These are phyloP conservation scores for Talinum fruticosum DNA, from an alignment of 148 eudicot species.

Conservation along the genomic window DNA sequence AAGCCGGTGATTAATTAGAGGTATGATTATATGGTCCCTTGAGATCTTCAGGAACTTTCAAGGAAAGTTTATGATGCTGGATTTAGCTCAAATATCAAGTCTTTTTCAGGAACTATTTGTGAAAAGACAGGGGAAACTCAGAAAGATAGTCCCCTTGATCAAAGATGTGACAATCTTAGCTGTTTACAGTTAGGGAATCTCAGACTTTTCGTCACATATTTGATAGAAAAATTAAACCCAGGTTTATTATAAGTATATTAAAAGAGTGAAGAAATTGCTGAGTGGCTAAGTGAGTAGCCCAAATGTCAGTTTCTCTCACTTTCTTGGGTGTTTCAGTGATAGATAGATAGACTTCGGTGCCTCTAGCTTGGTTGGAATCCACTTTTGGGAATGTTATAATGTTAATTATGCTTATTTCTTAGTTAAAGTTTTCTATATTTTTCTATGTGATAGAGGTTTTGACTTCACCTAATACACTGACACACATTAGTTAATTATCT, in stretches of 20 bases:
- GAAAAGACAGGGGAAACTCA: conserved; percentile 6
- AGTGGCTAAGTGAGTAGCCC: conserved; percentile 15
- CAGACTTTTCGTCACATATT: conserved; percentile 18
- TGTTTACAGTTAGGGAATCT: conserved; percentile 36
- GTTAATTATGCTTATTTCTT: not conserved
- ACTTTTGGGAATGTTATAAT: not conserved
- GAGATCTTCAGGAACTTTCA: conserved; percentile 24
- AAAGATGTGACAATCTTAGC: conserved; percentile 31
- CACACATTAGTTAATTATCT: not conserved
- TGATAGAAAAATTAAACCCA: not conserved
- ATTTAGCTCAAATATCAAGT: conserved; percentile 3
- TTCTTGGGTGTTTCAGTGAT: conserved; percentile 34
- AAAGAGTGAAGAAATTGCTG: conserved; percentile 12
- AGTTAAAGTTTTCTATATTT: not conserved
- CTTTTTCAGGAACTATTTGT: conserved; percentile 20
- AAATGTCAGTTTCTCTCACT: conserved; percentile 22
- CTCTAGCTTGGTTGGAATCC: conserved; percentile 12
- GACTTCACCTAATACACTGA: conserved; percentile 15
- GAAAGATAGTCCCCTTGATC: conserved; percentile 6
- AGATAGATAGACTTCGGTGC: not conserved
- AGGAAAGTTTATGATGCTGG: conserved; percentile 12
- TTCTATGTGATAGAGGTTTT: not conserved
- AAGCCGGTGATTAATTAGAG: conserved; percentile 16
- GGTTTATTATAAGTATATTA: not conserved
- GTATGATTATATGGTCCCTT: conserved; percentile 7